Conservation (phyloP, 2,329 filamentous ascomycete genomes). For the Periconia macrospinosa region DNA sequence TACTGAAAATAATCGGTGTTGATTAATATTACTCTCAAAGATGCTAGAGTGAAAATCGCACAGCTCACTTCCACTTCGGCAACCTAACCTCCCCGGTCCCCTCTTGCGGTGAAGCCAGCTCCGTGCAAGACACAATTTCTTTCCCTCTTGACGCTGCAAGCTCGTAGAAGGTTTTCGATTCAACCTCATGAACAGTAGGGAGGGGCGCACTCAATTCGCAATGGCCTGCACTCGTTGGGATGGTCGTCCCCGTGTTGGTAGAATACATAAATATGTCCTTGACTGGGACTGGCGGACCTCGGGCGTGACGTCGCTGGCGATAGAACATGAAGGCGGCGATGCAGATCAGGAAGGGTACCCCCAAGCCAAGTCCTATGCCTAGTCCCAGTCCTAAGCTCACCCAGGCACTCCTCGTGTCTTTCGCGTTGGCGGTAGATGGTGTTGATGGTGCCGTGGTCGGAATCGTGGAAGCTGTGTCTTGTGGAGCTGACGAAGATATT, state of each 20-base stretch:
- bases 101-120: no score
- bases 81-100: no score
- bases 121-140: no score
- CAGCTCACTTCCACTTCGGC: no score
- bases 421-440: neutral
- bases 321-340: neutral
- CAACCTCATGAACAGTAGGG: neutral
- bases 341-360: neutral
- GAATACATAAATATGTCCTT: no score
- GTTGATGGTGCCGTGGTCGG: neutral
- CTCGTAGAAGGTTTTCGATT: neutral
- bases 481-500: neutral
- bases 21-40: no score
- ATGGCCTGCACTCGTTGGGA: no score
- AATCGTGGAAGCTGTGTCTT: neutral
- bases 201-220: no score
- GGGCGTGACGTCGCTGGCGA: neutral
- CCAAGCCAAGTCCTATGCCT: constrained; percentile 1
- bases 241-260: no score
- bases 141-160: no score
- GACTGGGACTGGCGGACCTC: neutral
- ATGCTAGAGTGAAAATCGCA: no score
- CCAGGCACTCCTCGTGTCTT: neutral
- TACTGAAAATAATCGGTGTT: no score
- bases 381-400: neutral